Conservation (phyloP, 306 rosid genomes). For the Hylodesmum podocarpum region DNA sequence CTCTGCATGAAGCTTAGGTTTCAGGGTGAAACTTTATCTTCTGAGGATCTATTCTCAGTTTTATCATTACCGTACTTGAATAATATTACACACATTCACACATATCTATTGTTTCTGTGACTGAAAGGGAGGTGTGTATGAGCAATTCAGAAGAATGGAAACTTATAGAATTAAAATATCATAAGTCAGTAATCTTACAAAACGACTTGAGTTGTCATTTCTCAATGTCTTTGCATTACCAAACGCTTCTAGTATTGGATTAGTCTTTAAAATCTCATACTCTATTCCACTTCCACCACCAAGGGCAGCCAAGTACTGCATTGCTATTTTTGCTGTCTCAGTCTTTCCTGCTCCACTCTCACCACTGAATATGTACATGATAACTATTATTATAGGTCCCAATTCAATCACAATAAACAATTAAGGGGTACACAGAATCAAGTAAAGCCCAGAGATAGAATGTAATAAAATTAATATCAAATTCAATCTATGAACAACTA, state of each 20-base stretch:
- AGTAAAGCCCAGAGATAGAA: neutral
- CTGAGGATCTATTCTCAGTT: neutral
- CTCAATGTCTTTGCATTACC: slow-evolving; percentile 39
- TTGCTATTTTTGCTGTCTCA: slow-evolving; percentile 43
- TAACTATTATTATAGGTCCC: slow-evolving; percentile 6
- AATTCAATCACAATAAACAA: slow-evolving; percentile 8
- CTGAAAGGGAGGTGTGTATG: neutral
- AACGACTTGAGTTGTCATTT: slow-evolving; percentile 44
- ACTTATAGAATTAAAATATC: slow-evolving; percentile 1
- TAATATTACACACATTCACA: neutral
- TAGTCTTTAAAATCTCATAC: slow-evolving; percentile 36
- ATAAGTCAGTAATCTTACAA: slow-evolving; percentile 30
- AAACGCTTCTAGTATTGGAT: slow-evolving; percentile 40
- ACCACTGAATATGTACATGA: slow-evolving; percentile 27
- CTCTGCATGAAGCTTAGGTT: neutral
- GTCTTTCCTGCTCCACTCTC: slow-evolving; percentile 46
- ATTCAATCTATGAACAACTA: neutral
- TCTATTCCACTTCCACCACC: slow-evolving; percentile 48
- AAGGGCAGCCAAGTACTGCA: slow-evolving; percentile 42
- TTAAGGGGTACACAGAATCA: neutral
- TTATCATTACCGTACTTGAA: neutral
- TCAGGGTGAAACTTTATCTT: neutral
- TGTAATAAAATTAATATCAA: neutral
- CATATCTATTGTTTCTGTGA: neutral
- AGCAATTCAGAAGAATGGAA: neutral